These are phyloP conservation scores for Penicillium paxilli DNA, from an alignment of 495 filamentous ascomycete species.

Conservation along the genomic window DNA sequence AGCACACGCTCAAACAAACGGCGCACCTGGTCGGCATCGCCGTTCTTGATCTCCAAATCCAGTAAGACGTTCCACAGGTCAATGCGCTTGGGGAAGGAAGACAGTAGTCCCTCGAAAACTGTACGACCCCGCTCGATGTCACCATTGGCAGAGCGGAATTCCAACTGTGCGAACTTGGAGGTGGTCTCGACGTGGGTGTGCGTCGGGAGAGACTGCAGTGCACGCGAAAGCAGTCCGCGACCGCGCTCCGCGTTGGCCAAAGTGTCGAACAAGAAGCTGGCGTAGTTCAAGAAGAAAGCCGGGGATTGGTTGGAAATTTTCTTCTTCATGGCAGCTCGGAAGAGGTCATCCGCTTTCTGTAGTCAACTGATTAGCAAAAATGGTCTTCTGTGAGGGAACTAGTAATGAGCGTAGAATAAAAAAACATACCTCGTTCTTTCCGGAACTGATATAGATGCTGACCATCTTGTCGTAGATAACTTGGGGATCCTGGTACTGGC, in stretches of 20 bases:
- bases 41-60: constrained; percentile 76
- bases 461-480: constrained; percentile 87
- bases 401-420: not conserved
- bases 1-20: constrained; percentile 79
- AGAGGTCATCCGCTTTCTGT: constrained; percentile 88
- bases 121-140: constrained; percentile 91
- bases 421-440: constrained; percentile 63
- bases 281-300: constrained; percentile 90
- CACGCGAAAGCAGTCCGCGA: constrained; percentile 79
- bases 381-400: not conserved
- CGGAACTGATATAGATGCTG: constrained; percentile 91
- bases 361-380: constrained; percentile 29
- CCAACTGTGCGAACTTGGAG: constrained; percentile 82
- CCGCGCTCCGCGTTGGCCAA: constrained; percentile 67
- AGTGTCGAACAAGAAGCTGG: constrained; percentile 80
- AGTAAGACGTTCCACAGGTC: constrained; percentile 92
- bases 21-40: constrained; percentile 64
- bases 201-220: constrained; percentile 76
- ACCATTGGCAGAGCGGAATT: constrained; percentile 81
- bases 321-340: constrained; percentile 81
- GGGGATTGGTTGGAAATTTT: constrained; percentile 71
- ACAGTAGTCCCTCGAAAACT: constrained; percentile 85
- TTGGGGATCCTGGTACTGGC: constrained; percentile 88
- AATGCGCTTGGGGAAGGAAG: constrained; percentile 80
- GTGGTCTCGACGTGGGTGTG: constrained; percentile 75